Evolutionary conservation across 495 filamentous ascomycete genomes (phyloP).

Genomic region (Hyphodiscus hymeniophilus): DNA sequence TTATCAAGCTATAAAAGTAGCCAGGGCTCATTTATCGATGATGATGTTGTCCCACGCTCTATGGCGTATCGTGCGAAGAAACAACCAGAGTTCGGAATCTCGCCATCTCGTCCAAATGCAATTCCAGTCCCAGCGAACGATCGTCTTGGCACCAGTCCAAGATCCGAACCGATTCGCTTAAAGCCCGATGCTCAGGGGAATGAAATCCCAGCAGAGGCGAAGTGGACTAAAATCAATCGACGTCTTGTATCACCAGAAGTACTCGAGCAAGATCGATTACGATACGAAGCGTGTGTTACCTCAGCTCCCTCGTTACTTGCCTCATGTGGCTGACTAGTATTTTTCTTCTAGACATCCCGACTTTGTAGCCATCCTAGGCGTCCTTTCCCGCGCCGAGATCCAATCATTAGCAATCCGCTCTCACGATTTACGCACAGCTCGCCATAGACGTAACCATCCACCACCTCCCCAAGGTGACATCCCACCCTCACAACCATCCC

Average conservation of each 20-base stretch:
- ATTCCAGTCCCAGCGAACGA: constrained; percentile 11
- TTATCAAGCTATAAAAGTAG: constrained; percentile 12
- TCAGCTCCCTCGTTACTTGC: too few relatives aligned
- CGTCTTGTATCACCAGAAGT: constrained; percentile 58
- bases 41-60: constrained; percentile 6
- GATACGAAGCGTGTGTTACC: constrained; percentile 52
- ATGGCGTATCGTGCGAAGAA: constrained; percentile 13
- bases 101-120: constrained; percentile 2
- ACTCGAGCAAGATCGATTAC: constrained; percentile 51
- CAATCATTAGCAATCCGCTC: constrained; percentile 48
- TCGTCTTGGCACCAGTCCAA: constrained; percentile 11
- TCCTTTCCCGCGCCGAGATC: constrained; percentile 52
- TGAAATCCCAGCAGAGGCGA: constrained; percentile 56
- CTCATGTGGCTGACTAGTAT: not conserved
- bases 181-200: constrained; percentile 45
- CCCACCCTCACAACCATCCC: constrained; percentile 7
- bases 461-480: not conserved
- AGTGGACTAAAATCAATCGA: constrained; percentile 65
- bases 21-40: constrained; percentile 3
- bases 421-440: constrained; percentile 38
- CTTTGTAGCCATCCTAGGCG: constrained; percentile 60
- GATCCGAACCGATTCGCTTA: constrained; percentile 16
- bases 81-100: constrained; percentile 2
- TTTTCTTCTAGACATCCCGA: constrained; percentile 32
- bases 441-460: constrained; percentile 14